Evolutionary conservation across 1,139 yeast genomes (phyloP).

Genomic region (Trichomonascaceae sp.): DNA sequence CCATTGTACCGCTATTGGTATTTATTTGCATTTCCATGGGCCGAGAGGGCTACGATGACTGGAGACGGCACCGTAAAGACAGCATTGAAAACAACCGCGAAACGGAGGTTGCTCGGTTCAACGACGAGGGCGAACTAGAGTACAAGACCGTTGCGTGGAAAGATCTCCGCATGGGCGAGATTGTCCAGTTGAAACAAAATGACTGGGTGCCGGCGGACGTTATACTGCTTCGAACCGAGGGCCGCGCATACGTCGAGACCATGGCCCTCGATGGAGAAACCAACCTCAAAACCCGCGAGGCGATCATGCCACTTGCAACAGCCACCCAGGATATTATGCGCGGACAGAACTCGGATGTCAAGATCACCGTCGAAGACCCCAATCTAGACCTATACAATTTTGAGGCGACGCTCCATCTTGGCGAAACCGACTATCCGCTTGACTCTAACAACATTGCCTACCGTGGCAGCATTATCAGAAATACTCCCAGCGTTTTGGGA

Average conservation of each 20-base stretch:
- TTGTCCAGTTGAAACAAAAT: constrained; percentile 56
- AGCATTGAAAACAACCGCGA: constrained; percentile 64
- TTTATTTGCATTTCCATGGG: constrained; percentile 86
- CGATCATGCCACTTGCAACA: constrained; percentile 50
- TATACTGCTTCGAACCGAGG: constrained; percentile 52
- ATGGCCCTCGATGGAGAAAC: constrained; percentile 98
- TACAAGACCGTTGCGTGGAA: constrained; percentile 46
- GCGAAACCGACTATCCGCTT: constrained; percentile 38
- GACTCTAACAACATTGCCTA: constrained; percentile 73
- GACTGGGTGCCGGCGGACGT: constrained; percentile 95
- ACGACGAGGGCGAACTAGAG: constrained; percentile 9
- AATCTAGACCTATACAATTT: constrained; percentile 82
- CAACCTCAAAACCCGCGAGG: constrained; percentile 60
- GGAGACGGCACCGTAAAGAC: constrained; percentile 76
- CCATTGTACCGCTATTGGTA: constrained; percentile 74
- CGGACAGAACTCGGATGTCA: constrained; percentile 37
- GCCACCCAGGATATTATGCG: constrained; percentile 37
- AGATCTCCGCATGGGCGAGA: constrained; percentile 71
- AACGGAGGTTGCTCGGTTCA: constrained; percentile 29
- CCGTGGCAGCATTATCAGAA: constrained; percentile 79
- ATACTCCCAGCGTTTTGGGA: constrained; percentile 63
- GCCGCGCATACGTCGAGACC: constrained; percentile 78
- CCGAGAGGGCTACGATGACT: constrained; percentile 90
- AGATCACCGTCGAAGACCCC: constrained; percentile 63
- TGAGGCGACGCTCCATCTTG: constrained; percentile 50